A percentile compares a stretch with the other conserved stretches of the same genome.
phyloP scores from a whole-genome alignment of 2,329 filamentous ascomycete species.

The Trichoderma sp. region DNA sequence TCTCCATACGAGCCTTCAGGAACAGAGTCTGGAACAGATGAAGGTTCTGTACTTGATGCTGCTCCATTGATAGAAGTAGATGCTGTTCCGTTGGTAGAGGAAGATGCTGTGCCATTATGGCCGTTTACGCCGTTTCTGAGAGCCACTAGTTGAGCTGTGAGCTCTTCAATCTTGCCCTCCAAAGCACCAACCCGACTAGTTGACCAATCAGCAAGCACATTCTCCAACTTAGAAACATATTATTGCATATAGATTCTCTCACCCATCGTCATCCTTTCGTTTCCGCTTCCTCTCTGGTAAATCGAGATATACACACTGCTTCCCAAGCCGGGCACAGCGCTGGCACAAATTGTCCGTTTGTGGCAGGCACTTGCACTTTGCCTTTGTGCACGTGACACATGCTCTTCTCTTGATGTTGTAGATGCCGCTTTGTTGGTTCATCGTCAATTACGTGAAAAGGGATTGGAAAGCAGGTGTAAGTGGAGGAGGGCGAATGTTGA shows the following conservation, averaged over 20 bases:
- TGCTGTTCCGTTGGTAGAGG: not conserved
- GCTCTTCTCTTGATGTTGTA: conserved; percentile 12
- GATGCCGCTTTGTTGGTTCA: not conserved
- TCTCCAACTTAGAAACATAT: not conserved
- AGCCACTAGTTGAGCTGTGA: not conserved
- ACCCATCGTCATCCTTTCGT: conserved; percentile 1
- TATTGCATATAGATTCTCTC: not conserved
- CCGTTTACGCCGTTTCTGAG: not conserved
- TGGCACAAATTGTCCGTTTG: conserved; percentile 6
- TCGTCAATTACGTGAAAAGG: not conserved
- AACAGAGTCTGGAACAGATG: not conserved
- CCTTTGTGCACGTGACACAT: conserved; percentile 20
- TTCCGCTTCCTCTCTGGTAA: conserved; percentile 16
- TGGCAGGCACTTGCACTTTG: conserved; percentile 18
- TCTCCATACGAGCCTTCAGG: not conserved
- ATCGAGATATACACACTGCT: conserved; percentile 19
- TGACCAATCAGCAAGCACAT: not conserved
- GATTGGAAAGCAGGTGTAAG: not conserved
- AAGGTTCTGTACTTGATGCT: not conserved
- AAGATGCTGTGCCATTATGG: not conserved
- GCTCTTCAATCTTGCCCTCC: conserved; percentile 3
- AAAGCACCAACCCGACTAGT: conserved; percentile 14
- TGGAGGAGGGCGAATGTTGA: not conserved
- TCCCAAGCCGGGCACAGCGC: conserved; percentile 18
- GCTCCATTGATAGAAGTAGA: not conserved